Evolutionary conservation across 208 protist species (phyloP), one percentile per base, ranked within the genome.

Genomic region (Angomonas desouzai): DNA sequence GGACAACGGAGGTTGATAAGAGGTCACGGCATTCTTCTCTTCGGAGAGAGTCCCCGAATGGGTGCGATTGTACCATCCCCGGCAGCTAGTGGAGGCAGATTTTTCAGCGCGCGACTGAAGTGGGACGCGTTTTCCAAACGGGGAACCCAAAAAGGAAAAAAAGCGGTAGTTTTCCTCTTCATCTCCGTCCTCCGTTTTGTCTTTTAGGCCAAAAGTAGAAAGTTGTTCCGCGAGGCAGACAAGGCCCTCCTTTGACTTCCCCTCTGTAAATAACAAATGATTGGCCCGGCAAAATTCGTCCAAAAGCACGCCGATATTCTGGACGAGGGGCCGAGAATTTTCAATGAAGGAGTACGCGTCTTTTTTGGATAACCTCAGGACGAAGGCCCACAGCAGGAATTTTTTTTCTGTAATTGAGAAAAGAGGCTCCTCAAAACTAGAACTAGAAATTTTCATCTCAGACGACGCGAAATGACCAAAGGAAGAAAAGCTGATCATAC

Each of bases 21-120:
- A 71, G 43, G 55, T 38, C 22, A 91, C 82, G 34, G 74, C 68
- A 22, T 72, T 71, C 47, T 76, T 78, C 29, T 81, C 73, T 53
- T 74, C n/a, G 29, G 70, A 27, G 28, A 72, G 47, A 23, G 53
- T 64, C 43, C 72, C 55, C 16, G 85, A 55, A 33, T 76, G 77
- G 28, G 82, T 79, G 25, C 85, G 73, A 23, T 83, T 76, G 71
- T 85, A 93, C 87, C 87, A 93, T 30, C 87, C 87, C n/a, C 87
- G 79, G 66, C 82, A 89, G 34, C 53, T 67, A 0, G 79, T 91
- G 22, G 77, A 75, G 40, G 69, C 30, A 1, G 28, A 18, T 11
- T 57, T 58, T 4, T 32, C 22, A 6, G 62, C 30, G 45, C 72
- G 68, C 11, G 59, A 53, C 23, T 48, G 60, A 7, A 82, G 57